phyloP scores from a whole-genome alignment of 441 rosid species.

The Gossypium armourianum region DNA sequence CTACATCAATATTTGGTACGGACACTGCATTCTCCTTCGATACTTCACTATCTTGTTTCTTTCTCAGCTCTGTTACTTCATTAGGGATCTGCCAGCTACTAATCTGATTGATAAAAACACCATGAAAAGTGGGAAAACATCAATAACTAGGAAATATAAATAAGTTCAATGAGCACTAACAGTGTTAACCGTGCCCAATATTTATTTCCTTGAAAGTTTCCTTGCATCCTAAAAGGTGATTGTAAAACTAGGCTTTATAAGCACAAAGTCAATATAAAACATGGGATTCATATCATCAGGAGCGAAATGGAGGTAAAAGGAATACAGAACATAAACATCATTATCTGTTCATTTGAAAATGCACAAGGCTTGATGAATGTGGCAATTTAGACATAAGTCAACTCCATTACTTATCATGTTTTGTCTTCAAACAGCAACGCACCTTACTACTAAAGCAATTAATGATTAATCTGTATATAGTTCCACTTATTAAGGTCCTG shows the following conservation, averaged over 20 bases:
- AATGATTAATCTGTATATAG: neutral
- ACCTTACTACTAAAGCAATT: neutral
- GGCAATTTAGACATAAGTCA: neutral
- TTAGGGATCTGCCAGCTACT: conserved; percentile 95
- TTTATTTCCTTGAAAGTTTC: conserved; percentile 9
- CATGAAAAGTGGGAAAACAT: neutral
- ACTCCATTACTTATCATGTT: neutral
- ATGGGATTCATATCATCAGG: neutral
- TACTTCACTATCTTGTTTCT: conserved; percentile 46
- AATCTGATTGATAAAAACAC: conserved; percentile 35
- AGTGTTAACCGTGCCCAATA: neutral
- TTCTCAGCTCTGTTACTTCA: conserved; percentile 65
- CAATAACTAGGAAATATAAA: neutral
- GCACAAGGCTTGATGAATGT: neutral
- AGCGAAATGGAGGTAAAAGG: neutral
- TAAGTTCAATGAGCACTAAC: neutral
- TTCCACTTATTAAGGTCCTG: neutral
- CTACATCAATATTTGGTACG: conserved; percentile 27
- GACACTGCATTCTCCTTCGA: conserved; percentile 37
- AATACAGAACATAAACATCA: neutral
- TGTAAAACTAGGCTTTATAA: neutral
- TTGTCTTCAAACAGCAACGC: neutral
- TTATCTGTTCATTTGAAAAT: neutral
- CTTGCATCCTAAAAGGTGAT: neutral
- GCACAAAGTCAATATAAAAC: neutral